A percentile compares a stretch with the other conserved stretches of the same genome.
Conservation (phyloP, 805 yeast species). For the Kodamaea laetipori region DNA sequence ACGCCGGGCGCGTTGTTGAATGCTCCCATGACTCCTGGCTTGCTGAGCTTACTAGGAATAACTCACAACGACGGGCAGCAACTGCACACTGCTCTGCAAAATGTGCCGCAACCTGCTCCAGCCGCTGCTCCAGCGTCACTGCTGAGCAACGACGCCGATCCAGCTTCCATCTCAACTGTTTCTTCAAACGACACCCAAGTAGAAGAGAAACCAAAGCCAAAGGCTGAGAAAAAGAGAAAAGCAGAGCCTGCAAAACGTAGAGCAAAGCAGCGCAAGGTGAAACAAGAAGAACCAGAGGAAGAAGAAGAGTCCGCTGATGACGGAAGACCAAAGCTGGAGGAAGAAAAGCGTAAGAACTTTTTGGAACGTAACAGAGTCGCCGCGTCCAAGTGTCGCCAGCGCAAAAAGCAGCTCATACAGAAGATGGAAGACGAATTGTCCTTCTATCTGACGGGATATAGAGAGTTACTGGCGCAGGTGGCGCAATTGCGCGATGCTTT, state of each 20-base stretch:
- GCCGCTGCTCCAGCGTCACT: no score
- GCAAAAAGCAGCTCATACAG: conserved; percentile 85
- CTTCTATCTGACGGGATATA: conserved; percentile 69
- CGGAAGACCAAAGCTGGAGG: conserved; percentile 22
- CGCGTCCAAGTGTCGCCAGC: conserved; percentile 91
- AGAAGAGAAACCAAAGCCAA: background rate
- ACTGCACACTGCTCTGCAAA: no score
- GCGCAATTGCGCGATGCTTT: conserved; percentile 61
- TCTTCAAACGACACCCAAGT: conserved; percentile 1
- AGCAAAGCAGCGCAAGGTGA: conserved; percentile 13
- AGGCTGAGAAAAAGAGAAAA: conserved; percentile 12
- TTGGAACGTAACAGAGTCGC: conserved; percentile 93
- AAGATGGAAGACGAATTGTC: conserved; percentile 80
- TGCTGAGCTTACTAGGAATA: conserved; percentile 42
- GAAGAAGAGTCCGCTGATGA: conserved; percentile 14
- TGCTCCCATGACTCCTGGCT: conserved; percentile 52
- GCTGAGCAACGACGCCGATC: background rate
- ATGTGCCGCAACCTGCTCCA: no score
- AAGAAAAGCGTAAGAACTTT: conserved; percentile 65
- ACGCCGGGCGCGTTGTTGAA: conserved; percentile 44
- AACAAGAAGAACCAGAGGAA: conserved; percentile 12
- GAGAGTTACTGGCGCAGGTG: conserved; percentile 61
- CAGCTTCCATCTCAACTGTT: background rate
- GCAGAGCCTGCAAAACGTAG: conserved; percentile 12
- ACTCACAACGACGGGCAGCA: conserved; percentile 9